These are phyloP conservation scores for Pseudogymnoascus sp. DNA, from an alignment of 2,329 filamentous ascomycete species.

Conservation along the genomic window DNA sequence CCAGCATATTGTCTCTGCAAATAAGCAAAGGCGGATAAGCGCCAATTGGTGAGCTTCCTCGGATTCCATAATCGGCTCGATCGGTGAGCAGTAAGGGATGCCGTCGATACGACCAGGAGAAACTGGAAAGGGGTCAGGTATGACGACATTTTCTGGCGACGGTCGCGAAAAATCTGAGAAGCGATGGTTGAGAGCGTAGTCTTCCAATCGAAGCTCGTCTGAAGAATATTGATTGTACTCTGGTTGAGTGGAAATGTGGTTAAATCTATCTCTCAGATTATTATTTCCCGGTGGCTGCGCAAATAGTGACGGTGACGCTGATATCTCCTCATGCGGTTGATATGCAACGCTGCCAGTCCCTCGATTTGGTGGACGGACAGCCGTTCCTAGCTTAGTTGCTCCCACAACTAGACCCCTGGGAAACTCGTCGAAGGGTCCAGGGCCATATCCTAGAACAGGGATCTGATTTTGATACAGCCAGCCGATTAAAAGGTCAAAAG, in stretches of 20 bases:
- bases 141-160: background rate
- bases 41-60: conserved; percentile 11
- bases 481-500: conserved; percentile 18
- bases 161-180: background rate
- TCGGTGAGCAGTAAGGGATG: background rate
- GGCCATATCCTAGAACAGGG: background rate
- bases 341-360: background rate
- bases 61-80: background rate
- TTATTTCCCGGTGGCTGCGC: background rate
- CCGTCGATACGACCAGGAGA: background rate
- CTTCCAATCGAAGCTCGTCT: conserved; percentile 4
- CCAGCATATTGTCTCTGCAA: conserved; percentile 15
- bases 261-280: background rate
- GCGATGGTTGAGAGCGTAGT: background rate
- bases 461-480: conserved; percentile 17
- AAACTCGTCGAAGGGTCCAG: background rate
- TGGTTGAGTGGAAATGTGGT: background rate
- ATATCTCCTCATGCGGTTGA: background rate
- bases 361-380: background rate
- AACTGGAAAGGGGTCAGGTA: background rate
- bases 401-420: background rate
- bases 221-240: background rate
- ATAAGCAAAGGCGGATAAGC: conserved; percentile 15
- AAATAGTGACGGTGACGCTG: background rate
- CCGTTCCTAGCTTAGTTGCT: background rate